Percentiles rank a stretch among this genome's conserved stretches.
Conservation (phyloP, 495 filamentous ascomycete species). For the Hypoxylon intermedium region DNA sequence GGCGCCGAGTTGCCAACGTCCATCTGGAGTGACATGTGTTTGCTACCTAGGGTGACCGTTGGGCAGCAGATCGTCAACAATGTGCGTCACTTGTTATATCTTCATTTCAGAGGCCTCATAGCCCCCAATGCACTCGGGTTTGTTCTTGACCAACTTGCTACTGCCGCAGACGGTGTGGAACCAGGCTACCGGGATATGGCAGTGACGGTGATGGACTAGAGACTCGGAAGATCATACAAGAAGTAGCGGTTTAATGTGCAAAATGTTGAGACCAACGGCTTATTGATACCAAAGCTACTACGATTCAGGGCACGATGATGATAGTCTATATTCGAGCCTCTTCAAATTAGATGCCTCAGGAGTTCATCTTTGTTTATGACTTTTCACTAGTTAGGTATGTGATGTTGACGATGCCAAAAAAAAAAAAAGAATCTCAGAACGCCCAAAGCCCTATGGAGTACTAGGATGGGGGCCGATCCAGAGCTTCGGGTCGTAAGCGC, state of each 20-base stretch:
- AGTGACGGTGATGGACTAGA: background rate
- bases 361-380: background rate
- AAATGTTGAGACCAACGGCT: no score
- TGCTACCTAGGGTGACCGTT: constrained; percentile 22
- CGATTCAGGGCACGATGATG: no score
- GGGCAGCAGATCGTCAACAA: constrained; percentile 26
- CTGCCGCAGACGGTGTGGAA: background rate
- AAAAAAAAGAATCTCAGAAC: constrained; percentile 14
- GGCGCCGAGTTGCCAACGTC: constrained; percentile 21
- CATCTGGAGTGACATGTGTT: constrained; percentile 27
- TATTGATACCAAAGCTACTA: no score
- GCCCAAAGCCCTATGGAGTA: constrained; percentile 17
- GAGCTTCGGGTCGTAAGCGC: constrained; percentile 9
- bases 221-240: no score
- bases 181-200: constrained; percentile 1
- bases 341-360: background rate
- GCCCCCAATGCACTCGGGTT: constrained; percentile 2
- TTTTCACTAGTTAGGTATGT: background rate
- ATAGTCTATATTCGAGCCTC: background rate
- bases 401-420: constrained; percentile 1
- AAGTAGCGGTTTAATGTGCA: no score
- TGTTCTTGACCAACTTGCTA: background rate
- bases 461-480: constrained; percentile 8
- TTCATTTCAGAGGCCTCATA: background rate
- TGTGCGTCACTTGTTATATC: constrained; percentile 11